Evolutionary conservation across 2,329 filamentous ascomycete genomes (phyloP).

Genomic region (Diaporthe sp.): DNA sequence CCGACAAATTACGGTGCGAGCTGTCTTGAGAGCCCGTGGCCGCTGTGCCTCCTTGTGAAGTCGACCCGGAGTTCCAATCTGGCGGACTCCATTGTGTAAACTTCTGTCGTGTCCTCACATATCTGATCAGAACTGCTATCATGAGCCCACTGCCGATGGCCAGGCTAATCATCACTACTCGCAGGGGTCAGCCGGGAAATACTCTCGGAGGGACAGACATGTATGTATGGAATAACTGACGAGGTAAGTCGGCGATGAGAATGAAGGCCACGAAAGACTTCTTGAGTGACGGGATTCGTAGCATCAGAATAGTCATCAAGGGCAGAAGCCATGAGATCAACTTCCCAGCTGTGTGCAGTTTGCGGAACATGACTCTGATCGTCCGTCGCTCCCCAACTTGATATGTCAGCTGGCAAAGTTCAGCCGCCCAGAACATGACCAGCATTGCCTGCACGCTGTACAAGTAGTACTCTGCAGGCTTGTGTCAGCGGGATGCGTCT

Average conservation of each 20-base stretch:
- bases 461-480: constrained; percentile 44
- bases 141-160: constrained; percentile 45
- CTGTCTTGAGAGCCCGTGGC: constrained; percentile 17
- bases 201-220: not conserved
- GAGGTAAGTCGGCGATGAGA: constrained; percentile 44
- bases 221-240: constrained; percentile 40
- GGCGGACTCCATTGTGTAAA: constrained; percentile 46
- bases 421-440: constrained; percentile 45
- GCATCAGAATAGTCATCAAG: constrained; percentile 42
- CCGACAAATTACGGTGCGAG: not conserved
- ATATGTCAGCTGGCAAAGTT: constrained; percentile 33
- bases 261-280: constrained; percentile 41
- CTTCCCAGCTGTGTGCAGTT: constrained; percentile 45
- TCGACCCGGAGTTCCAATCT: constrained; percentile 33
- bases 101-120: constrained; percentile 45
- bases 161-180: constrained; percentile 45
- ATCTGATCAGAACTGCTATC: constrained; percentile 45
- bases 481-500: not conserved
- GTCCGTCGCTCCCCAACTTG: constrained; percentile 44
- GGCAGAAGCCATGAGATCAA: constrained; percentile 44
- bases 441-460: constrained; percentile 46
- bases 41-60: constrained; percentile 31
- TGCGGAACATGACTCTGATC: constrained; percentile 40
- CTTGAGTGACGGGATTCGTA: constrained; percentile 42
- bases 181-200: not conserved